These are phyloP conservation scores for Verticillium nonalfalfae DNA, from an alignment of 2,329 filamentous ascomycete species.

Conservation along the genomic window DNA sequence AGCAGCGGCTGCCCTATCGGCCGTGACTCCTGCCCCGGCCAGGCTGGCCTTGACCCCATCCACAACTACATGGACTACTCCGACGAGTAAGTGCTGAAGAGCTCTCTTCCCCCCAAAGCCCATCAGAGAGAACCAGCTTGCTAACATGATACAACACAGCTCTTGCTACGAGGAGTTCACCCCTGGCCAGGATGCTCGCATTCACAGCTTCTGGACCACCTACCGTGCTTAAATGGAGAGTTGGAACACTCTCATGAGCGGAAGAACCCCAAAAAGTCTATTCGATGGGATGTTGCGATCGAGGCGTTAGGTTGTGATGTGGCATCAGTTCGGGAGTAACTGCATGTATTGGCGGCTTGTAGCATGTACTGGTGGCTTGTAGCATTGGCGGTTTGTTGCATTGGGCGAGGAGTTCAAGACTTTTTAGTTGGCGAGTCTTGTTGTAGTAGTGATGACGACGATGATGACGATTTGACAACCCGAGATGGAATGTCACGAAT, in stretches of 20 bases:
- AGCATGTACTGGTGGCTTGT: background rate
- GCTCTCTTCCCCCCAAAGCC: constrained; percentile 11
- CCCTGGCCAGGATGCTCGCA: constrained; percentile 25
- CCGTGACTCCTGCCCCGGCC: constrained; percentile 26
- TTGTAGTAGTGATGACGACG: background rate
- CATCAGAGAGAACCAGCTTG: too few relatives aligned
- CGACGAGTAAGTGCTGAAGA: constrained; percentile 25
- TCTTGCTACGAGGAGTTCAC: constrained; percentile 40
- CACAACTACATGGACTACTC: constrained; percentile 35
- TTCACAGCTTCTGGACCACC: constrained; percentile 20
- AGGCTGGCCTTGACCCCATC: constrained; percentile 25
- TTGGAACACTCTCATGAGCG: background rate
- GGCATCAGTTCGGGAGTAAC: background rate
- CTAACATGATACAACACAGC: constrained; percentile 12
- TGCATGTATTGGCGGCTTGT: background rate
- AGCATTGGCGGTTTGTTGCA: background rate
- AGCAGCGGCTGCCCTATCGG: constrained; percentile 26
- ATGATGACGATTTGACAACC: background rate
- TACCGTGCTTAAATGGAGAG: constrained; percentile 15
- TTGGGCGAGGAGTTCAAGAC: background rate
- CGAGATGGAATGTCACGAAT: background rate
- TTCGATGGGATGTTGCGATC: background rate
- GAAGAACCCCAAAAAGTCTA: background rate
- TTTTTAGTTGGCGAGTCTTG: background rate
- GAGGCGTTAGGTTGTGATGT: background rate